These are phyloP conservation scores for Dioszegia aurantiaca DNA, from an alignment of 768 basidiomycete genomes.

Conservation along the genomic window DNA sequence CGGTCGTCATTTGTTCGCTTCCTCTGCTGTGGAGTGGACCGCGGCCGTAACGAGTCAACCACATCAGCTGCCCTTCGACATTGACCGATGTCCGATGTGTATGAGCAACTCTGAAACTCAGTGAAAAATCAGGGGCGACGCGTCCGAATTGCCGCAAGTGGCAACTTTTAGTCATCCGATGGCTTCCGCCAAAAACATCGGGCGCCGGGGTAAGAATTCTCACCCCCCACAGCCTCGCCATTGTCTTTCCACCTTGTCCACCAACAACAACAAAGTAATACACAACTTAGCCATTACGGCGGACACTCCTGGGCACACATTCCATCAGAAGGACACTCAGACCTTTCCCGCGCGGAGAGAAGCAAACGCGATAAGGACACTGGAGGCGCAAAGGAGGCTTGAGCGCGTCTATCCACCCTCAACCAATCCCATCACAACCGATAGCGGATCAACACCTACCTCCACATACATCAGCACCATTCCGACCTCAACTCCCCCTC, in stretches of 20 bases:
- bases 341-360: not conserved
- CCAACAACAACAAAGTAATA: not conserved
- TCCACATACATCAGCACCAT: constrained; percentile 64
- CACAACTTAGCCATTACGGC: not conserved
- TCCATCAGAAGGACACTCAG: not conserved
- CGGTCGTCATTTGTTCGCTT: too few species aligned
- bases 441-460: constrained; percentile 60
- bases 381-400: constrained; percentile 8
- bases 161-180: not conserved
- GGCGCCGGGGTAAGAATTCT: not conserved
- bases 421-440: constrained; percentile 63
- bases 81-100: too few species aligned
- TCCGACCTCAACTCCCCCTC: constrained; percentile 58
- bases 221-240: not conserved
- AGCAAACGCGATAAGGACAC: not conserved
- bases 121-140: not conserved
- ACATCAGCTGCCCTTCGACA: not conserved
- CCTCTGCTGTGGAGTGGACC: too few species aligned
- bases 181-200: constrained; percentile 1
- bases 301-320: not conserved
- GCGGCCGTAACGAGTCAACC: too few species aligned
- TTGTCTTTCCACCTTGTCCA: not conserved
- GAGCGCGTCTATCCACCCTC: constrained; percentile 34
- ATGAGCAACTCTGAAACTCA: too few species aligned
- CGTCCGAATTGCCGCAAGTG: not conserved